These are phyloP conservation scores for Holtermanniella nyarrowii DNA, from an alignment of 768 basidiomycete genomes.

Conservation along the genomic window DNA sequence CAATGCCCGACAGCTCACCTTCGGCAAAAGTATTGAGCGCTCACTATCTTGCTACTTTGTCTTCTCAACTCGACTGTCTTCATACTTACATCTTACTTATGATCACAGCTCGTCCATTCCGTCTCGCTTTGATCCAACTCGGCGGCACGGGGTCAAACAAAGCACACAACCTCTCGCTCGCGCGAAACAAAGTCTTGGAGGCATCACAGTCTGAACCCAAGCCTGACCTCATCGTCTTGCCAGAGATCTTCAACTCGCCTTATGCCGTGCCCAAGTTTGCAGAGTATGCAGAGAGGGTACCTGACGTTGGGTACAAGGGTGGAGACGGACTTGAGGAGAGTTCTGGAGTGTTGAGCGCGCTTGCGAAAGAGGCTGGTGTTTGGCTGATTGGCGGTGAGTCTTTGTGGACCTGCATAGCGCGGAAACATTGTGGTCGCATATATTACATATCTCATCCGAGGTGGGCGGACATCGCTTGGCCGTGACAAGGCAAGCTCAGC, in stretches of 20 bases:
- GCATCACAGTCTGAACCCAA: conserved; percentile 38
- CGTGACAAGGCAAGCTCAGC: too few relatives aligned
- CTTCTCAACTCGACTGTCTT: too few relatives aligned
- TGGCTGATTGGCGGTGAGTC: conserved; percentile 86
- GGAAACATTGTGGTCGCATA: not conserved
- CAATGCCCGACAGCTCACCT: too few relatives aligned
- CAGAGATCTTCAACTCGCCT: conserved; percentile 45
- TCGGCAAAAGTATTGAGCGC: too few relatives aligned
- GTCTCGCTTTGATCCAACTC: conserved; percentile 79
- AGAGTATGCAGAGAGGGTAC: conserved; percentile 58
- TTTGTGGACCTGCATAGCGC: not conserved
- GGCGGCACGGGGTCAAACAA: conserved; percentile 65
- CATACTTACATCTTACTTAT: conserved; percentile 31
- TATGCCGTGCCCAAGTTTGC: conserved; percentile 57
- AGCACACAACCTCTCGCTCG: conserved; percentile 65
- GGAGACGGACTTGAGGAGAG: conserved; percentile 46
- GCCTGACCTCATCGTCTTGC: conserved; percentile 29
- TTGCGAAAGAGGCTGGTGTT: conserved; percentile 62
- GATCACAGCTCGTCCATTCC: conserved; percentile 57
- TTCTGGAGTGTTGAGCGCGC: conserved; percentile 66
- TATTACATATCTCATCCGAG: not conserved
- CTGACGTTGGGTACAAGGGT: conserved; percentile 8
- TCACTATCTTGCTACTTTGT: too few relatives aligned
- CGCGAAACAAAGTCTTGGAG: conserved; percentile 63
- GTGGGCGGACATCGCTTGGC: not conserved